A percentile compares a stretch with the other conserved stretches of the same genome.
Evolutionary conservation across 2,329 filamentous ascomycete genomes (phyloP).

Genomic region (Paecilomyces dactylethromorphus): DNA sequence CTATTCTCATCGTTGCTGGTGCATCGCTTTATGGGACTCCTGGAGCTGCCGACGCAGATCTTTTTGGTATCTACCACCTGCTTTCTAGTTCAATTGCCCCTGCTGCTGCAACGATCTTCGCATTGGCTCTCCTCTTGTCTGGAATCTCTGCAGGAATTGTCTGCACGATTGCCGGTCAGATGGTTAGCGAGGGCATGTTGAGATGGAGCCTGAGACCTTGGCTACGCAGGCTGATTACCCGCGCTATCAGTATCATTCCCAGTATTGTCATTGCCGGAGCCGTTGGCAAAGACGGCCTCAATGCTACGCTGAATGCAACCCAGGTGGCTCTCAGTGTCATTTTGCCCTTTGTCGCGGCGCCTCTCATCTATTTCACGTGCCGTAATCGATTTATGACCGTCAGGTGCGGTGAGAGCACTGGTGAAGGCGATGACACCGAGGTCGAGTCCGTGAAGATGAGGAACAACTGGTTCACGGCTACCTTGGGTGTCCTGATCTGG

Average conservation of each 20-base stretch:
- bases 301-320: slow-evolving; percentile 64
- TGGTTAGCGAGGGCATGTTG: slow-evolving; percentile 78
- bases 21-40: slow-evolving; percentile 62
- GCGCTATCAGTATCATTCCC: slow-evolving; percentile 73
- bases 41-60: slow-evolving; percentile 61
- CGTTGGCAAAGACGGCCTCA: slow-evolving; percentile 64
- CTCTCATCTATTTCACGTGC: slow-evolving; percentile 79
- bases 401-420: slow-evolving; percentile 35
- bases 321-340: slow-evolving; percentile 76
- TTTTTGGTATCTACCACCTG: slow-evolving; percentile 75
- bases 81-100: slow-evolving; percentile 63
- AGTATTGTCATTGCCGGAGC: slow-evolving; percentile 77
- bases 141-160: slow-evolving; percentile 78
- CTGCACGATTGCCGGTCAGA: slow-evolving; percentile 84
- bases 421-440: slow-evolving; percentile 19
- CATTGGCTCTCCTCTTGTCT: slow-evolving; percentile 70
- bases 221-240: slow-evolving; percentile 70
- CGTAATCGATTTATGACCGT: slow-evolving; percentile 75
- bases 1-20: slow-evolving; percentile 76
- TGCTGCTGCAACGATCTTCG: slow-evolving; percentile 76
- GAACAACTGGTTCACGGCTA: slow-evolving; percentile 61
- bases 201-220: slow-evolving; percentile 70
- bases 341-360: slow-evolving; percentile 74
- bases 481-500: slow-evolving; percentile 61
- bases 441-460: slow-evolving; percentile 54